Conservation (phyloP, 768 basidiomycete genomes). For the Suillus sp. region DNA sequence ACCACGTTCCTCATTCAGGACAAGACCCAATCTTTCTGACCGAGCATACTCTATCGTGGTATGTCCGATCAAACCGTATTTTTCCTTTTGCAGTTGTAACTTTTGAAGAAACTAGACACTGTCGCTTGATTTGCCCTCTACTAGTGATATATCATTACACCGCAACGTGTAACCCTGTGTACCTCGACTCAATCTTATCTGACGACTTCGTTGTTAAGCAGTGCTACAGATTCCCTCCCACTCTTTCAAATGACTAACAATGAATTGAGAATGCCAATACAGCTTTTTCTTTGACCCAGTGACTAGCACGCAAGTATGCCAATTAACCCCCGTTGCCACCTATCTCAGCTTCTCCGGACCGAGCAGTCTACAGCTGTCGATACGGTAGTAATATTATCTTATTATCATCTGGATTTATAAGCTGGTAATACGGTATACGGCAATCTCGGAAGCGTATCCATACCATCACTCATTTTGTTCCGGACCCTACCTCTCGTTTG, state of each 20-base stretch:
- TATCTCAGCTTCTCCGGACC: neutral
- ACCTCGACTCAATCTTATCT: neutral
- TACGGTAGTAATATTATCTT: neutral
- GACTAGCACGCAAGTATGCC: neutral
- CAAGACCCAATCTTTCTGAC: neutral
- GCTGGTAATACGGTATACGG: neutral
- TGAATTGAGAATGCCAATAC: neutral
- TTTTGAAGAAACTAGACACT: neutral
- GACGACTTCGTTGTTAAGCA: neutral
- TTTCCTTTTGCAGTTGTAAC: slow-evolving; percentile 2
- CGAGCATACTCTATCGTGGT: neutral
- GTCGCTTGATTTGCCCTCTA: slow-evolving; percentile 6
- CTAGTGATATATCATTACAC: neutral
- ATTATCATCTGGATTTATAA: neutral
- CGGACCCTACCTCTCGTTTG: neutral
- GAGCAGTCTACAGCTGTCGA: neutral
- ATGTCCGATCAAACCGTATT: neutral
- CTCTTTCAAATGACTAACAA: neutral
- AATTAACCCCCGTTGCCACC: neutral
- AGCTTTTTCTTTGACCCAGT: neutral
- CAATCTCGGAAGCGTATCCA: neutral
- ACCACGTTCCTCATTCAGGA: neutral
- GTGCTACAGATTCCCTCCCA: neutral
- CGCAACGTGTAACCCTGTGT: neutral
- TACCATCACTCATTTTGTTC: neutral